Conservation (phyloP, 1,139 yeast species). For the Kodamaea sp. region DNA sequence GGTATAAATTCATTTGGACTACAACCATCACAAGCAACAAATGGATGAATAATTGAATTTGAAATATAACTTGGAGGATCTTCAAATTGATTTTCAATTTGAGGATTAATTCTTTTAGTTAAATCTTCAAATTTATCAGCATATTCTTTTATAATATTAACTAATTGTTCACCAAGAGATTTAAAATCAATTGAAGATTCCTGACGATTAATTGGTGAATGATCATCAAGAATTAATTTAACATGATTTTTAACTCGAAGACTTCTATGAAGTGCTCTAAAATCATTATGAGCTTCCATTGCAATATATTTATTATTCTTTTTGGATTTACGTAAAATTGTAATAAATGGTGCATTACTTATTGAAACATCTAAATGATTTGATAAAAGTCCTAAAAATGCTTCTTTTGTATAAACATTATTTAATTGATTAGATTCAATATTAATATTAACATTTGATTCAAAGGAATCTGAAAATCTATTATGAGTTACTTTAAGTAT, state of each 20-base stretch:
- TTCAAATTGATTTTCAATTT: conserved; percentile 2
- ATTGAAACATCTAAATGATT: conserved; percentile 7
- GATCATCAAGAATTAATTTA: conserved; percentile 27
- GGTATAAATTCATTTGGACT: conserved; percentile 26
- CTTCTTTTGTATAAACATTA: conserved; percentile 11
- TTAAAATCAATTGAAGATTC: conserved; percentile 1
- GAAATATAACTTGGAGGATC: conserved; percentile 1
- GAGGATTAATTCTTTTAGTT: conserved; percentile 1
- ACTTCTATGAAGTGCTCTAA: conserved; percentile 44
- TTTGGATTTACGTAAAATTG: conserved; percentile 37
- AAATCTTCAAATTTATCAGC: conserved; percentile 4
- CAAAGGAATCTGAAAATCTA: conserved; percentile 5
- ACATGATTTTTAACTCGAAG: conserved; percentile 42
- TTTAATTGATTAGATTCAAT: conserved; percentile 8
- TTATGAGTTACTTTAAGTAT: conserved; percentile 12
- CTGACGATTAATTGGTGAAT: conserved; percentile 5
- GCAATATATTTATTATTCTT: conserved; percentile 39
- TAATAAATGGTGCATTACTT: conserved; percentile 8
- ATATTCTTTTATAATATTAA: conserved; percentile 3
- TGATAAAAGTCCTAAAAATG: conserved; percentile 11
- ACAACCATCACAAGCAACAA: conserved; percentile 43
- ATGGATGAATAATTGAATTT: conserved; percentile 36
- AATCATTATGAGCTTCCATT: conserved; percentile 40
- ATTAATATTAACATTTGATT: conserved; percentile 1
- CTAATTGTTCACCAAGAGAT: conserved; percentile 1